Base-by-base conservation (phyloP, 176 grass and related monocot species). In the Poa pratensis region DNA sequence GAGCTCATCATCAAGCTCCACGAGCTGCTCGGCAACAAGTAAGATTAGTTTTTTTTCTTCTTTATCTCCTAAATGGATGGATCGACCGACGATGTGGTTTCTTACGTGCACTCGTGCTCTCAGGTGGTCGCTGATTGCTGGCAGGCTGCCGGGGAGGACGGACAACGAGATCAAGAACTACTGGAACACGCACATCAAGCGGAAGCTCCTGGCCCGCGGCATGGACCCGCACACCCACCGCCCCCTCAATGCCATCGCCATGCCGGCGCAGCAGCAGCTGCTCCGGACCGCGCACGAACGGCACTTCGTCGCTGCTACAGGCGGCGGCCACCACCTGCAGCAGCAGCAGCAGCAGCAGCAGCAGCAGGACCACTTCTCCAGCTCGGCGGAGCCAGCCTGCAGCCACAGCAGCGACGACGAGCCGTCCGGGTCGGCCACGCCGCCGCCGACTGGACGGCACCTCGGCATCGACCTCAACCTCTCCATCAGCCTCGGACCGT, bases 101-200 rank as follows among this genome's bases (percentile, higher is more conserved):
- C 28, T 81, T 14, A 49, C 18, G 4, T 59, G 43, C n/a, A 4
- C n/a, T 0, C 37, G 37, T 26, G 69, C 22, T 19, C 28, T 30
- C 28, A 30, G 28, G 28, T 97, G 94, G 94, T 97, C 94, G 77
- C 82, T 97, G 80, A 97, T 97, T 72, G 94, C 94, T 35, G 92
- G 90, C 10, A 85, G 88, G 48, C 82, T 97, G 80, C 94, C 92
- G 1, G 94, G 94, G 12, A 76, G 94, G 28, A 97, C 94, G 4
- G 94, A 97, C 78, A 97, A 97, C 72, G 94, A 97, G 83, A 97
- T 97, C 87, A 97, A 97, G 80, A 97, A 97, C 83, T 94, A 97
- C 73, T 97, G 94, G 94, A 97, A 97, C 77, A 97, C 94, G 19
- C 92, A 97, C 83, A 97, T 97, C 83, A 97, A 89, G 84, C 86